Evolutionary conservation across 1,139 yeast species (phyloP).

Genomic region (Candida sojae): DNA sequence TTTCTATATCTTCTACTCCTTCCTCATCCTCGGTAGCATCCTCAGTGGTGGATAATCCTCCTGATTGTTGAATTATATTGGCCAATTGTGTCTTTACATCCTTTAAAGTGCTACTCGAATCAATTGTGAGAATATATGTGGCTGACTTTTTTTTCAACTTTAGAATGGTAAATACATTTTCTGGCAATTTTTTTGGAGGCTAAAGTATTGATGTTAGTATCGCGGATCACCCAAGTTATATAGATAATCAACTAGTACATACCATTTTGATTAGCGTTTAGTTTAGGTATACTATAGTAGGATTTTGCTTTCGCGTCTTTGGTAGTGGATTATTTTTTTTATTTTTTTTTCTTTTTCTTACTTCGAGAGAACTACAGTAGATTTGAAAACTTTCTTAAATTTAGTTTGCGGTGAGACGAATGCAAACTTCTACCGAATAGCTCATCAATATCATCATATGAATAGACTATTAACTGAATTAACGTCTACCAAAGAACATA

Average conservation of each 20-base stretch:
- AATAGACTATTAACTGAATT: constrained; percentile 2
- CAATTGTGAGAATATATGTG: constrained; percentile 46
- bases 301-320: no score
- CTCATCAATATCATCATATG: not conserved
- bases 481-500: constrained; percentile 4
- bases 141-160: constrained; percentile 45
- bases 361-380: not conserved
- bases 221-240: no score
- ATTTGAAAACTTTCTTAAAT: not conserved
- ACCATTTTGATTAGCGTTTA: constrained; percentile 6
- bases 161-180: constrained; percentile 28
- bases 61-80: constrained; percentile 44
- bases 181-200: constrained; percentile 30
- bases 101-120: constrained; percentile 21
- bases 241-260: not conserved
- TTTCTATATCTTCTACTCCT: constrained; percentile 23
- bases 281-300: not conserved
- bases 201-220: constrained; percentile 7
- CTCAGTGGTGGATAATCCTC: constrained; percentile 39
- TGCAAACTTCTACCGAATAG: no score
- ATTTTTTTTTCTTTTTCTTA: not conserved
- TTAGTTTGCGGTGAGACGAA: no score
- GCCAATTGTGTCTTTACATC: constrained; percentile 34
- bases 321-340: not conserved
- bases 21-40: constrained; percentile 21